A percentile compares a stretch with the other conserved stretches of the same genome.
Conservation (phyloP, 345 rosid genomes). For the Populus alba region DNA sequence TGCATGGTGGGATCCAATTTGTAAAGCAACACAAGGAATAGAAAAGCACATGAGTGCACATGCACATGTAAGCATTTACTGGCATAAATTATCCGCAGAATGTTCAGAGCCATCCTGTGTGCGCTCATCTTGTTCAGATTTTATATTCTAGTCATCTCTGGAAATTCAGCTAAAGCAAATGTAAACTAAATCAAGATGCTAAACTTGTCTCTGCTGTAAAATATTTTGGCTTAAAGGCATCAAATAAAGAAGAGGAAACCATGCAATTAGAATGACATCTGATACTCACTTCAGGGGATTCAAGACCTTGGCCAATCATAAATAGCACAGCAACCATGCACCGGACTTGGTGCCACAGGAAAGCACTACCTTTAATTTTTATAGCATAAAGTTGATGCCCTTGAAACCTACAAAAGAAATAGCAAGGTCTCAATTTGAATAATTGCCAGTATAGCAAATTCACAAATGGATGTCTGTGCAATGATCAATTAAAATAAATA, state of each 20-base stretch:
- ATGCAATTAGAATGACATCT: slow-evolving; percentile 8
- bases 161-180: background rate
- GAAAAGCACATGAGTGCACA: background rate
- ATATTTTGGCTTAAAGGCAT: slow-evolving; percentile 1
- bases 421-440: slow-evolving; percentile 1
- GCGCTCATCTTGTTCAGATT: background rate
- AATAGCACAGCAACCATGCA: slow-evolving; percentile 88
- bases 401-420: slow-evolving; percentile 46
- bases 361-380: slow-evolving; percentile 82
- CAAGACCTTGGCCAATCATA: slow-evolving; percentile 88
- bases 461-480: background rate
- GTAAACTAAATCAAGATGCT: background rate
- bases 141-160: background rate
- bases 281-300: slow-evolving; percentile 67
- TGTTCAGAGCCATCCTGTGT: background rate
- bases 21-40: background rate
- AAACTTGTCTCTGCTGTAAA: background rate
- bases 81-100: background rate
- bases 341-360: slow-evolving; percentile 94
- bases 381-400: slow-evolving; percentile 65
- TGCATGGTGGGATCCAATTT: background rate
- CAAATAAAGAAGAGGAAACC: slow-evolving; percentile 9
- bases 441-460: background rate
- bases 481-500: background rate
- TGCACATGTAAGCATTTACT: background rate